These are phyloP conservation scores for Russula olivacea DNA, from an alignment of 768 basidiomycete species.

Conservation along the genomic window DNA sequence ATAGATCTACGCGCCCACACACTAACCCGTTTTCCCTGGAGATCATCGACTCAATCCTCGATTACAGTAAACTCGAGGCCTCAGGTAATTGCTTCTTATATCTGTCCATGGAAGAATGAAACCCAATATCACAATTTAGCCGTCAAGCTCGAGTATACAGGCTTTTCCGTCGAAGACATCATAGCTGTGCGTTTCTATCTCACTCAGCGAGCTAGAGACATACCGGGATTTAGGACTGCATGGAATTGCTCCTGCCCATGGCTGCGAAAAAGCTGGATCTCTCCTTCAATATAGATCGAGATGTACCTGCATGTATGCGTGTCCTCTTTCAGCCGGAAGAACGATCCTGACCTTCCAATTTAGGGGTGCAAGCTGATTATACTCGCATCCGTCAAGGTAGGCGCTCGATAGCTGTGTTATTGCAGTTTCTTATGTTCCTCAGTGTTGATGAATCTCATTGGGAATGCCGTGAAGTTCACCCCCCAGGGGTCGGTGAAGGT, in stretches of 20 bases:
- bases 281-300: slow-evolving; percentile 62
- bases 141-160: slow-evolving; percentile 61
- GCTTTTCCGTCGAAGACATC: slow-evolving; percentile 63
- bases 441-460: slow-evolving; percentile 75
- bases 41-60: slow-evolving; percentile 76
- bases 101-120: not conserved
- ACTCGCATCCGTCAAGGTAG: slow-evolving; percentile 67
- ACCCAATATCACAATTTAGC: slow-evolving; percentile 36
- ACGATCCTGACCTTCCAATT: not conserved
- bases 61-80: slow-evolving; percentile 76
- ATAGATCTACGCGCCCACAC: not conserved
- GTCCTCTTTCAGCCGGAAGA: not conserved
- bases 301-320: slow-evolving; percentile 56
- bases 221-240: slow-evolving; percentile 50
- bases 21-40: slow-evolving; percentile 26
- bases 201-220: too few species aligned
- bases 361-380: slow-evolving; percentile 69
- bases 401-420: not conserved
- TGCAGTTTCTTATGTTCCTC: slow-evolving; percentile 1
- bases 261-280: slow-evolving; percentile 69
- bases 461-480: slow-evolving; percentile 74
- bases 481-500: slow-evolving; percentile 57
- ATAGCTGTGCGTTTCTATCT: slow-evolving; percentile 47
- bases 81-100: slow-evolving; percentile 40
- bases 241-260: slow-evolving; percentile 71